Base-by-base conservation (phyloP, 1,139 yeast species). In the Yamadazyma atlantica region DNA sequence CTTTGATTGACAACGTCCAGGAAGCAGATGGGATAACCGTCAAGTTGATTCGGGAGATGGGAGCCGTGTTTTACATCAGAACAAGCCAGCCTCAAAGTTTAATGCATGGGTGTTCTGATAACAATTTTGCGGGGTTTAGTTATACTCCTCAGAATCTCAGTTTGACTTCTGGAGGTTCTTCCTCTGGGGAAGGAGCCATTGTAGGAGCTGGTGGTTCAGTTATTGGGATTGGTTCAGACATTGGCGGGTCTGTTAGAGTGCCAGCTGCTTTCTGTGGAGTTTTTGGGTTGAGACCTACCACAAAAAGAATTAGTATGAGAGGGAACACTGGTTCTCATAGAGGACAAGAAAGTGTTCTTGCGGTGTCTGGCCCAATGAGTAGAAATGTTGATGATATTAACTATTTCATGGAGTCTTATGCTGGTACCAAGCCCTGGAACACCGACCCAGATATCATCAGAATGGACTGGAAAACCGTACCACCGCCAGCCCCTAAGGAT, bases 101-200 rank as follows among this genome's bases (percentile, higher is more conserved):
- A 64, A 72, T 80, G 69, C 66, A 69, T 18, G 58, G 69, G 9
- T 83, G 78, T 45, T 69, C 82, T 0, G 43, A 29, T 4, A 67
- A 73, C 19, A 66, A 72, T 35, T 46, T 75, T 2, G 64, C 60
- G 48, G 85, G 85, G 1, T 50, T 58, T 22, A 78, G 84, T 0
- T 38, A 46, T 24, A 79, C 77, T 49, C 67, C 81, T 3, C 52
- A 60, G 38, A 76, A 79, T 48, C 59, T 63, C 16, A 48, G 49
- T 1, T 58, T 78, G 26, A 59, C 77, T 2, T 53, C 71, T 14
- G 85, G 85, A 27, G 85, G 85, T 1, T 73, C 80, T 4, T 71
- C 80, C 11, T 83, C 84, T 7, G 86, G 86, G 33, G 85, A 78
- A 52, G 83, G 78, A 11, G 73, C 83, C 0, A 53, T 79, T n/a